phyloP scores from a whole-genome alignment of 768 basidiomycete species.

The Boletus subparvulus region DNA sequence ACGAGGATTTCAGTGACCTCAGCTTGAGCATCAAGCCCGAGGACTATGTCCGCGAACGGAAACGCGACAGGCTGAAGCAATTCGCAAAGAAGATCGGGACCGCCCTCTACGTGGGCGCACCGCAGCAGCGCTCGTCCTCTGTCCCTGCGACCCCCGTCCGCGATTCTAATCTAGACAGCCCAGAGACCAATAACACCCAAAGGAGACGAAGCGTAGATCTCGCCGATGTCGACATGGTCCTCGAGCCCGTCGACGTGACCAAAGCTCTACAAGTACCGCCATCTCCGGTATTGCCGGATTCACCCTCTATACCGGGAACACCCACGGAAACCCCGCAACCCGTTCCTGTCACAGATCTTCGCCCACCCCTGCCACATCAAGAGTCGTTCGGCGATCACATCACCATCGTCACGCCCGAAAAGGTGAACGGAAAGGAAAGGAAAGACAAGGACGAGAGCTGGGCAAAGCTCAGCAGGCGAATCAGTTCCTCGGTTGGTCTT shows the following conservation, averaged over 20 bases:
- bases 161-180: conserved; percentile 33
- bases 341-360: conserved; percentile 4
- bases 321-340: conserved; percentile 9
- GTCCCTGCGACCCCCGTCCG: conserved; percentile 48
- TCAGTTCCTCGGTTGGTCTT: conserved; percentile 59
- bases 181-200: conserved; percentile 22
- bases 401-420: conserved; percentile 37
- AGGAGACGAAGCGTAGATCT: conserved; percentile 35
- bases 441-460: conserved; percentile 49
- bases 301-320: conserved; percentile 18
- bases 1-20: conserved; percentile 91
- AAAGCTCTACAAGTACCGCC: neutral
- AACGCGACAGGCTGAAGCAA: conserved; percentile 73
- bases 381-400: conserved; percentile 31
- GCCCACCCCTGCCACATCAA: neutral
- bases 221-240: conserved; percentile 35
- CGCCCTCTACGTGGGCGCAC: conserved; percentile 25
- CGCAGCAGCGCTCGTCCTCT: conserved; percentile 53
- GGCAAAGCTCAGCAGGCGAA: conserved; percentile 63
- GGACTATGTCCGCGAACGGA: conserved; percentile 69
- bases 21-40: conserved; percentile 86
- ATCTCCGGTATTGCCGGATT: neutral
- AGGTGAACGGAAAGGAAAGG: conserved; percentile 36
- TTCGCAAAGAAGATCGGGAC: conserved; percentile 61
- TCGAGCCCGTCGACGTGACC: conserved; percentile 2